phyloP scores from a whole-genome alignment of 2,329 filamentous ascomycete species.

The Chalara sp. region DNA sequence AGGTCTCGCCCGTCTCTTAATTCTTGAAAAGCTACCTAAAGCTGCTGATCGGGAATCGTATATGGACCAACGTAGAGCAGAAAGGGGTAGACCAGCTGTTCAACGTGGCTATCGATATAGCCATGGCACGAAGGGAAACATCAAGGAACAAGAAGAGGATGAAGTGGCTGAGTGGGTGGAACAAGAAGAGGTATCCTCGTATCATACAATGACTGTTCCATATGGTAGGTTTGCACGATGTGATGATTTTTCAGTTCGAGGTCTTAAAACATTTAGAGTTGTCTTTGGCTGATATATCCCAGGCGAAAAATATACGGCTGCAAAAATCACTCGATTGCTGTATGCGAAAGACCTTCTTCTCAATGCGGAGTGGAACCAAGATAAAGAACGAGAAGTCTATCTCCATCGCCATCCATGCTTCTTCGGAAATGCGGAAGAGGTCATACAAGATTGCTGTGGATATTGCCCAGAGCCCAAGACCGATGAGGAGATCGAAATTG shows the following conservation, averaged over 20 bases:
- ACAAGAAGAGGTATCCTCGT: constrained; percentile 69
- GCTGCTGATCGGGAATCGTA: constrained; percentile 62
- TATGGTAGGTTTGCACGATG: constrained; percentile 36
- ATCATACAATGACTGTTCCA: constrained; percentile 69
- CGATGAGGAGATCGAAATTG: constrained; percentile 63
- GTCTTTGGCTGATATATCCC: too few species aligned
- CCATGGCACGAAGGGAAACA: constrained; percentile 53
- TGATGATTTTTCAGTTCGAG: too few species aligned
- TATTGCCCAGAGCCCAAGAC: constrained; percentile 65
- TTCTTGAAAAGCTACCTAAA: constrained; percentile 72
- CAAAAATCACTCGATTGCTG: constrained; percentile 73
- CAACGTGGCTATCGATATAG: constrained; percentile 34
- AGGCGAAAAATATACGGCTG: constrained; percentile 49
- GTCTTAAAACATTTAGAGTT: too few species aligned
- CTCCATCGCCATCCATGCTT: constrained; percentile 82
- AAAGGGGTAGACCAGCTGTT: constrained; percentile 61
- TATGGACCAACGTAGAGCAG: constrained; percentile 59
- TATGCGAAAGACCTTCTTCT: constrained; percentile 77
- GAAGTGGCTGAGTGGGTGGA: constrained; percentile 80
- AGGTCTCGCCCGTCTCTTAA: constrained; percentile 71
- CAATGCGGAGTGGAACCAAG: constrained; percentile 81
- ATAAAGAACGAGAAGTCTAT: constrained; percentile 66
- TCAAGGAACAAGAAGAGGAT: constrained; percentile 72
- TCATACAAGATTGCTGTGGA: constrained; percentile 77
- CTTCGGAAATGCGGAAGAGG: constrained; percentile 68